A percentile compares a stretch with the other conserved stretches of the same genome.
phyloP scores from a whole-genome alignment of 768 basidiomycete species.

The Leccinum rimulosum region DNA sequence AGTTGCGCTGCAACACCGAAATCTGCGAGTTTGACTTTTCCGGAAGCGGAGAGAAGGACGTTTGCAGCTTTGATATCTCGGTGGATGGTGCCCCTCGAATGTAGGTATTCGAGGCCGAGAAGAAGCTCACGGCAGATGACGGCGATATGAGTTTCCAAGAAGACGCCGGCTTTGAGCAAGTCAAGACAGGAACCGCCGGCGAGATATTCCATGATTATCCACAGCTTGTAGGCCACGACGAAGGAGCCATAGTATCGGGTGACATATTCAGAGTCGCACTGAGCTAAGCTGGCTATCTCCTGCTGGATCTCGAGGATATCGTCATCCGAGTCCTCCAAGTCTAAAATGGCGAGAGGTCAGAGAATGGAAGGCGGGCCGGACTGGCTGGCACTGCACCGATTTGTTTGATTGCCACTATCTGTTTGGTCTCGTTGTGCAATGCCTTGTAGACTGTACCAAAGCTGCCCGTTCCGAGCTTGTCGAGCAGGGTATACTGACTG shows the following conservation, averaged over 20 bases:
- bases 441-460: slow-evolving; percentile 99
- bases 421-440: slow-evolving; percentile 89
- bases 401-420: slow-evolving; percentile 97
- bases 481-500: slow-evolving; percentile 87
- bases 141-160: slow-evolving; percentile 92
- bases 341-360: slow-evolving; percentile 38
- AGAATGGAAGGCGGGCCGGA: slow-evolving; percentile 1
- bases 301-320: slow-evolving; percentile 99
- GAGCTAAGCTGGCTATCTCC: slow-evolving; percentile 94
- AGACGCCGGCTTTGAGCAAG: slow-evolving; percentile 86
- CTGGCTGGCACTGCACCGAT: slow-evolving; percentile 63
- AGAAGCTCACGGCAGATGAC: slow-evolving; percentile 92
- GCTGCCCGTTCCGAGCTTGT: slow-evolving; percentile 96
- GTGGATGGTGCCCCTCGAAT: slow-evolving; percentile 93
- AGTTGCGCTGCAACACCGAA: slow-evolving; percentile 98
- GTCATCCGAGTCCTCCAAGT: slow-evolving; percentile 97
- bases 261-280: slow-evolving; percentile 95
- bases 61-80: slow-evolving; percentile 99
- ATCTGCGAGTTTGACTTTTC: slow-evolving; percentile 96
- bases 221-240: slow-evolving; percentile 93
- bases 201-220: slow-evolving; percentile 99
- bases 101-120: slow-evolving; percentile 93
- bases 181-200: slow-evolving; percentile 99
- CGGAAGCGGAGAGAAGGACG: slow-evolving; percentile 83
- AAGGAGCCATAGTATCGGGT: slow-evolving; percentile 97